phyloP scores from a whole-genome alignment of 208 protist species.

The Leishmania arabica region DNA sequence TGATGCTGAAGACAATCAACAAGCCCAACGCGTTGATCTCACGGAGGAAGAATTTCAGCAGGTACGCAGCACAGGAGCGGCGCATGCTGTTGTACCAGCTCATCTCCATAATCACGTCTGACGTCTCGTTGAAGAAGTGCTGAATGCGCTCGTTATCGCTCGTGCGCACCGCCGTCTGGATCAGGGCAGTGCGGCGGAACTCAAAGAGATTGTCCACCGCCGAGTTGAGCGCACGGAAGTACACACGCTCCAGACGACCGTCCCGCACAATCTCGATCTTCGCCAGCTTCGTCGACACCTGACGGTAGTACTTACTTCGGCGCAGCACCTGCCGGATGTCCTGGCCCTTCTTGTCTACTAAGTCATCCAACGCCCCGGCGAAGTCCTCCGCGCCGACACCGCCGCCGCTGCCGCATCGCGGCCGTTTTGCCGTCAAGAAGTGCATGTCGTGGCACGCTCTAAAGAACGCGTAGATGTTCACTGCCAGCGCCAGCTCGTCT shows the following conservation, averaged over 20 bases:
- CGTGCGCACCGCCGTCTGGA: conserved; percentile 43
- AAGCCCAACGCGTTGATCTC: conserved; percentile 48
- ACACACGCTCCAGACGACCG: conserved; percentile 62
- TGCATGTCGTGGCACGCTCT: conserved; percentile 62
- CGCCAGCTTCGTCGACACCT: conserved; percentile 47
- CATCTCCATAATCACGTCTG: conserved; percentile 57
- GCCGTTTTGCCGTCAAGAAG: conserved; percentile 21
- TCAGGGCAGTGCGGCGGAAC: conserved; percentile 33
- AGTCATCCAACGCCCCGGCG: conserved; percentile 32
- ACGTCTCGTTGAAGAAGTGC: conserved; percentile 50
- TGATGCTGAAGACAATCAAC: conserved; percentile 48
- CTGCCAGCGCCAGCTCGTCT: conserved; percentile 52
- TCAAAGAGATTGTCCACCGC: conserved; percentile 45
- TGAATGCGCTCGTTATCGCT: conserved; percentile 66
- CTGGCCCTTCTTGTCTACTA: conserved; percentile 50
- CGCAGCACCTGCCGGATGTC: conserved; percentile 52
- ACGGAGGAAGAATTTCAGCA: conserved; percentile 47
- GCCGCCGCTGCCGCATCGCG: conserved; percentile 3
- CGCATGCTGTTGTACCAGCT: conserved; percentile 49
- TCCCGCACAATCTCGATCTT: conserved; percentile 67
- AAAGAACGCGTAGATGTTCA: conserved; percentile 72
- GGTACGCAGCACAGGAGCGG: conserved; percentile 26
- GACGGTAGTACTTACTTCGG: conserved; percentile 35
- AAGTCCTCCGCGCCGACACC: conserved; percentile 2
- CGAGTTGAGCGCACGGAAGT: conserved; percentile 59